Evolutionary conservation across 2,329 filamentous ascomycete genomes (phyloP), one percentile per base, ranked within the genome.

Genomic region (Cordyceps militaris): DNA sequence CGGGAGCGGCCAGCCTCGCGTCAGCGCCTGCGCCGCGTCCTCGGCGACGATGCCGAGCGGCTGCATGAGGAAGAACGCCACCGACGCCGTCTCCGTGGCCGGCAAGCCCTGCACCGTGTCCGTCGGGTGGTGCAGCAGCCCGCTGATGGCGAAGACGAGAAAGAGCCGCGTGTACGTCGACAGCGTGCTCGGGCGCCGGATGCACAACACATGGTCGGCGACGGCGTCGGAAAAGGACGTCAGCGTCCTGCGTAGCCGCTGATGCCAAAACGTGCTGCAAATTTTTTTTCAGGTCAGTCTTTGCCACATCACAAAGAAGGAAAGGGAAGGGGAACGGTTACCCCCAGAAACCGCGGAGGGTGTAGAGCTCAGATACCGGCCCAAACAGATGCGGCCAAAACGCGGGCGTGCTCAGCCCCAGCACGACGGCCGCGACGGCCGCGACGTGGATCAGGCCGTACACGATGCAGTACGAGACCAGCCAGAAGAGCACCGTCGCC

Each of bases 21-120:
- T 53, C 19, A 46, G 21, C n/a, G 46, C 54, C 34, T 56, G 60
- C 32, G 56, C 54, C 11, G 24, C 44, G 19, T 61, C 58, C 51
- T 61, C 60, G 23, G 46, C 6, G 46, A 61, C 52, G 50, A 61
- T 54, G 26, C 52, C 60, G 5, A 60, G 32, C 13, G 60, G 49
- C 44, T 59, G 55, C 28, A 59, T 24, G 21, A 44, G 28, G 47
- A 61, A 61, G 50, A 59, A 61, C 3, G 16, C 38, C 10, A 53
- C 21, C 23, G 36, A 30, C 3, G 38, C 50, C 8, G 36, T 28
- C 49, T 48, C 5, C 16, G 13, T 26, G 30, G 10, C 9, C 26
- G 38, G 30, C 23, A 57, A 44, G 10, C 55, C 47, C 32, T 36
- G 32, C 19, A 21, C 23, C 14, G 14, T 28, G 38, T 61, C 60